Percentiles rank a stretch among this genome's conserved stretches.
These are phyloP conservation scores for Pleurotus pulmonarius DNA, from an alignment of 768 basidiomycete species.

Conservation along the genomic window DNA sequence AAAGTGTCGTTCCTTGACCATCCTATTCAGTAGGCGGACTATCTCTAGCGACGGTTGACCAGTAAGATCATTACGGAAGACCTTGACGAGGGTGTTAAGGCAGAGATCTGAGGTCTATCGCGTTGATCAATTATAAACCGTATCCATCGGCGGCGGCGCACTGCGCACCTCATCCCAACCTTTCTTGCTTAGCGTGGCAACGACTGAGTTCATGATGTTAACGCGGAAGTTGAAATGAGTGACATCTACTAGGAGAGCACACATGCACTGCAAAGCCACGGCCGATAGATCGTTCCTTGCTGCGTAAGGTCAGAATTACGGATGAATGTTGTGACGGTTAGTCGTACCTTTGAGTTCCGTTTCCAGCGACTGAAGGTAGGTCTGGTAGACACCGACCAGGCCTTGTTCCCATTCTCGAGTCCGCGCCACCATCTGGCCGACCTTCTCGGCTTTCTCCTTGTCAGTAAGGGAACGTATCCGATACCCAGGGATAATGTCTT, in stretches of 20 bases:
- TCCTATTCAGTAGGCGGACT: conserved; percentile 88
- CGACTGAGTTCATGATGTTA: conserved; percentile 87
- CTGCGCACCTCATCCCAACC: conserved; percentile 83
- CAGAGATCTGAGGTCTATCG: conserved; percentile 81
- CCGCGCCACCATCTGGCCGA: conserved; percentile 86
- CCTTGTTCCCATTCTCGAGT: conserved; percentile 97
- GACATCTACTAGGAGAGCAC: conserved; percentile 74
- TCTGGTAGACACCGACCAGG: conserved; percentile 82
- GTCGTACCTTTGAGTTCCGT: conserved; percentile 77
- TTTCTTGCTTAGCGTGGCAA: conserved; percentile 77
- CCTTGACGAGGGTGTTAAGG: conserved; percentile 71
- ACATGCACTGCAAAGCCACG: conserved; percentile 79
- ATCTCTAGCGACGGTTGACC: conserved; percentile 82
- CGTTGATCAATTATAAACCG: conserved; percentile 13
- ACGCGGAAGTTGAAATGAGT: conserved; percentile 96
- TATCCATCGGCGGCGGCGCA: conserved; percentile 9
- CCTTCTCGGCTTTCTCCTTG: conserved; percentile 87
- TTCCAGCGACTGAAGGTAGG: conserved; percentile 83
- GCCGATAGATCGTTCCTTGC: conserved; percentile 65
- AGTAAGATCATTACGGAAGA: conserved; percentile 80
- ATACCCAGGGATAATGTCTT: conserved; percentile 94
- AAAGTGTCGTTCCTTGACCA: conserved; percentile 93
- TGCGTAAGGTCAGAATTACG: conserved; percentile 24
- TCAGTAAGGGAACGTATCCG: conserved; percentile 90
- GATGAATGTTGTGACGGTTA: conserved; percentile 1